Base-by-base conservation (phyloP, 768 basidiomycete genomes). In the Fibroporia radiculosa region DNA sequence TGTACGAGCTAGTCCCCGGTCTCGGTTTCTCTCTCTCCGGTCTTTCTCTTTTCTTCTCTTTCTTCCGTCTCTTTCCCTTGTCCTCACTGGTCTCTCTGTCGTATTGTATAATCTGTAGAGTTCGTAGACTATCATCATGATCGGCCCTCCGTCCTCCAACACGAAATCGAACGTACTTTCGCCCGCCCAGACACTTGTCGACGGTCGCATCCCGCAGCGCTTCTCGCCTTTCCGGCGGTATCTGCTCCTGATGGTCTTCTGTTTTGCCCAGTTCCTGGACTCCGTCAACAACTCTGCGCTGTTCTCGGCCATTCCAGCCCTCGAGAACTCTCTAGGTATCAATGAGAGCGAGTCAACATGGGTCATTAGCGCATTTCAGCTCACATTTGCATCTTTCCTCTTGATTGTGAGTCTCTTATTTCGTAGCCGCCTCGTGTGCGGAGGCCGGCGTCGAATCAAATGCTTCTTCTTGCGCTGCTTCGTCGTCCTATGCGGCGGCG, bases 181-280 rank as follows among this genome's bases (percentile, higher is more conserved):
- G 18, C 60, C 60, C 2, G 48, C 56, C 7, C 56, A 52, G 45
- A 62, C 60, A 16, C 57, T 62, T 36, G 58, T 59, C 49, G 57
- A 62, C 46, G 60, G 60, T 14, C 45, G 49, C 20, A 39, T 55
- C 12, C 53, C 52, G 25, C 55, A 57, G 32, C 49, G 40, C 31
- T 56, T 53, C 51, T 64, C 58, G 47, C 51, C 45, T 43, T 50
- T 42, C 32, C 56, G 56, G 42, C 64, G 61, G 28, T 62, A 53
- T 33, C 22, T 55, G 16, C 61, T 67, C 27, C 62, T 66, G 18
- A 25, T 56, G 45, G 50, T 65, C 33, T 64, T 67, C 53, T 65
- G 63, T 40, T 56, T 62, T 26, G 63, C 64, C 6, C 65, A 66
- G 48, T 66, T 66, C 51, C 56, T 66, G 36, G 66, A 68, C 41